Evolutionary conservation across 2,329 filamentous ascomycete species (phyloP).

Genomic region (Sporothrix variecibatus): DNA sequence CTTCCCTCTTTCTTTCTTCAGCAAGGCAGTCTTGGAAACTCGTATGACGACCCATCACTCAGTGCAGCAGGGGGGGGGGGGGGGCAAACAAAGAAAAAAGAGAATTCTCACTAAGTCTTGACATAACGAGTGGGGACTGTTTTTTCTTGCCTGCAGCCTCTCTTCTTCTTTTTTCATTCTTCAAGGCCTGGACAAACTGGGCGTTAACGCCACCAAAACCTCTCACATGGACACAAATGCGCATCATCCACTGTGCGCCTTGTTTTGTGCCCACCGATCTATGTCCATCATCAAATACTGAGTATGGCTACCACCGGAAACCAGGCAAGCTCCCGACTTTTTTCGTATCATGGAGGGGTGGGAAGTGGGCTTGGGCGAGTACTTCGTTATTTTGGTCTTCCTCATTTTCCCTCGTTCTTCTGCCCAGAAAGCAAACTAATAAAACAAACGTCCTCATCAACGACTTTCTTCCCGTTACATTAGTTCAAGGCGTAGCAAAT

Average conservation of each 20-base stretch:
- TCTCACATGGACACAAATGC: neutral
- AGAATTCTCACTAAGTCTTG: neutral
- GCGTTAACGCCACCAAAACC: neutral
- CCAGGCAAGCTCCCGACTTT: constrained; percentile 17
- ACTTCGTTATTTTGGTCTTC: neutral
- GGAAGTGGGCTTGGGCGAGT: neutral
- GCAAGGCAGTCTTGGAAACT: neutral
- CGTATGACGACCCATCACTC: neutral
- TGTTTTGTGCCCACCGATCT: neutral
- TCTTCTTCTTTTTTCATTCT: neutral
- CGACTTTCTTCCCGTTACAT: neutral
- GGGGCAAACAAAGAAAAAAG: neutral
- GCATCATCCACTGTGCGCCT: neutral
- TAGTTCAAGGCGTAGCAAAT: neutral
- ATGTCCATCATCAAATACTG: neutral
- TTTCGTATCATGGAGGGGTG: neutral
- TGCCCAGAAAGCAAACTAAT: neutral
- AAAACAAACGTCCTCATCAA: neutral
- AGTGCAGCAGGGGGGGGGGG: neutral
- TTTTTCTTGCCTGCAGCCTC: neutral
- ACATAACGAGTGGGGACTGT: neutral
- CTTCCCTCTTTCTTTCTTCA: neutral
- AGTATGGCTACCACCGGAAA: neutral
- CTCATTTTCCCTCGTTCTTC: neutral
- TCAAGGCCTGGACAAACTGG: neutral